Conservation (phyloP, 441 rosid species). For the Populus trichocarpa region DNA sequence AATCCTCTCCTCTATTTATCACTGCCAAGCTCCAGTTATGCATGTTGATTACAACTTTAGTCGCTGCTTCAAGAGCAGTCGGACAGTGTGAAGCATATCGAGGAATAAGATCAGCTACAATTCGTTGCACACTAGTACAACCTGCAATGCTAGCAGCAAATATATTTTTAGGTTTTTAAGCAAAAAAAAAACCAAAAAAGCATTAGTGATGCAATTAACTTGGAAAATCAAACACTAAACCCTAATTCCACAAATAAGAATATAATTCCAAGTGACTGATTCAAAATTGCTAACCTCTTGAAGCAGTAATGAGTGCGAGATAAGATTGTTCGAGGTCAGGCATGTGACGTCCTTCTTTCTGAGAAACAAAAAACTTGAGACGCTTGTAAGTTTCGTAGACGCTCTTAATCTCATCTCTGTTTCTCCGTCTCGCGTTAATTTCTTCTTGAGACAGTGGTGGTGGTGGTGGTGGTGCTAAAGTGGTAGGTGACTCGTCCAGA, state of each 20-base stretch:
- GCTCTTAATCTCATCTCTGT: slow-evolving; percentile 75
- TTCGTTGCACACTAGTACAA: slow-evolving; percentile 80
- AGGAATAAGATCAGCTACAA: slow-evolving; percentile 84
- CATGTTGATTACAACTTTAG: slow-evolving; percentile 59
- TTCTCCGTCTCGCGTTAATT: slow-evolving; percentile 53
- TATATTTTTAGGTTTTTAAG: not conserved
- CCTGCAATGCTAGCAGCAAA: slow-evolving; percentile 52
- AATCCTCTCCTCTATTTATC: slow-evolving; percentile 55
- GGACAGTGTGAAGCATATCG: slow-evolving; percentile 80
- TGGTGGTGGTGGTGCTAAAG: slow-evolving; percentile 54
- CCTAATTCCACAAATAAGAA: not conserved
- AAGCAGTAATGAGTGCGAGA: slow-evolving; percentile 68
- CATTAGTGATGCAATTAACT: not conserved
- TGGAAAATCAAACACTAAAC: not conserved
- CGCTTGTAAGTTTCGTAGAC: slow-evolving; percentile 79
- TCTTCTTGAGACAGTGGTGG: slow-evolving; percentile 75
- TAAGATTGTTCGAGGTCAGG: slow-evolving; percentile 70
- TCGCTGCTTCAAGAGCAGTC: slow-evolving; percentile 72
- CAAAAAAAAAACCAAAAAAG: not conserved
- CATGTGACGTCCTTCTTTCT: slow-evolving; percentile 48
- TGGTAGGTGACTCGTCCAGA: slow-evolving; percentile 25
- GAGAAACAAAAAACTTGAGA: slow-evolving; percentile 57
- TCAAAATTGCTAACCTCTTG: slow-evolving; percentile 49
- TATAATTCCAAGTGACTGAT: not conserved
- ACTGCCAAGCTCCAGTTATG: slow-evolving; percentile 56